Evolutionary conservation across 805 yeast species (phyloP).

Genomic region (Kuraishia floccosa): DNA sequence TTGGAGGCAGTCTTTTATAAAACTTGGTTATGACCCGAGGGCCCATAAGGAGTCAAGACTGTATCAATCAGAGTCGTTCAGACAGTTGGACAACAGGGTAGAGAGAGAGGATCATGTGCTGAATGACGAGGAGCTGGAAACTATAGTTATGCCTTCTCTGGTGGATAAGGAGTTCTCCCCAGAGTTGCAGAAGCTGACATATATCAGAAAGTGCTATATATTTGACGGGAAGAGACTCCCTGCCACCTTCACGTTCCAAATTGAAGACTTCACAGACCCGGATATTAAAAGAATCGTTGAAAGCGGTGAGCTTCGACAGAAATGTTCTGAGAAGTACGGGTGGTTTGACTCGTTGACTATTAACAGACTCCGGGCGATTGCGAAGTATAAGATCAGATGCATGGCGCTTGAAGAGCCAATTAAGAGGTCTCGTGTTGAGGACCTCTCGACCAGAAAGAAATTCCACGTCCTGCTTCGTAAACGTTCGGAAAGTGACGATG

Average conservation of each 20-base stretch:
- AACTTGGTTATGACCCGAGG: conserved; percentile 71
- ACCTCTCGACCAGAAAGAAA: too few species aligned
- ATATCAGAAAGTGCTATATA: conserved; percentile 34
- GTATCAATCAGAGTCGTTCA: conserved; percentile 82
- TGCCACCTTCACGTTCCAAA: conserved; percentile 57
- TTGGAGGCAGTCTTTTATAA: conserved; percentile 81
- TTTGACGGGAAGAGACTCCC: conserved; percentile 72
- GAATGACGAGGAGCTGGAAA: background rate
- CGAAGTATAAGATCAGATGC: conserved; percentile 61
- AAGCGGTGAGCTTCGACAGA: conserved; percentile 22
- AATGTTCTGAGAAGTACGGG: conserved; percentile 57
- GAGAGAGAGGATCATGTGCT: background rate
- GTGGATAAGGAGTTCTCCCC: background rate
- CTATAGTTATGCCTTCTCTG: background rate
- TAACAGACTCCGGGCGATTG: conserved; percentile 52
- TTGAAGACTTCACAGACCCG: conserved; percentile 68
- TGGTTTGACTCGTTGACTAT: conserved; percentile 65
- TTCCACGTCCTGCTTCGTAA: too few species aligned
- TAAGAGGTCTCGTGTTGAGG: conserved; percentile 23
- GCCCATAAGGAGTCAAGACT: conserved; percentile 37
- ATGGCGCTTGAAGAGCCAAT: conserved; percentile 40
- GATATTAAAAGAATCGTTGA: conserved; percentile 35
- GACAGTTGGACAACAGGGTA: conserved; percentile 13
- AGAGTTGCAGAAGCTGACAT: conserved; percentile 4
- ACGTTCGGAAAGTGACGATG: too few species aligned